Evolutionary conservation across 1,139 yeast genomes (phyloP).

Genomic region (Zygoascus hellenicus): DNA sequence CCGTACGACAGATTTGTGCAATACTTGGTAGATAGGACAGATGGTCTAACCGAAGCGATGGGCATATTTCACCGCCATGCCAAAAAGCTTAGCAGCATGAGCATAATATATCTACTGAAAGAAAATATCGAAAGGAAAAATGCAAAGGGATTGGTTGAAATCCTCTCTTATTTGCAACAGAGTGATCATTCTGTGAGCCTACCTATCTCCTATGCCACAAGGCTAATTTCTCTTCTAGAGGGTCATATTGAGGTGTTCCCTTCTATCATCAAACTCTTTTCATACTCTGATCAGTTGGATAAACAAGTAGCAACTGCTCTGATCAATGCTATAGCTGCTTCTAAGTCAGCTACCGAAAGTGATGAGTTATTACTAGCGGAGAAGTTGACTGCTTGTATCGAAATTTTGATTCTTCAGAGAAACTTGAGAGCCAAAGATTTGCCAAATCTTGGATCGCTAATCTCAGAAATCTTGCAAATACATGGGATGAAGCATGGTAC

Average conservation of each 20-base stretch:
- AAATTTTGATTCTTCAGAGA: neutral
- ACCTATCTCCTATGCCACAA: no score
- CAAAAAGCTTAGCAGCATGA: neutral
- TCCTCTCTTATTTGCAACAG: no score
- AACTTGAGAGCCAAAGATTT: neutral
- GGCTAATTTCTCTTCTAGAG: no score
- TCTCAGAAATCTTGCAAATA: neutral
- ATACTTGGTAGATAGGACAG: neutral
- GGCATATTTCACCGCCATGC: neutral
- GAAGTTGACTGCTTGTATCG: neutral
- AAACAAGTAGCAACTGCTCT: slow-evolving; percentile 1
- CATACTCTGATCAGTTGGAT: neutral
- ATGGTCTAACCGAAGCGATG: slow-evolving; percentile 4
- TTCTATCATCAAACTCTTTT: no score
- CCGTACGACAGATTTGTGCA: slow-evolving; percentile 4
- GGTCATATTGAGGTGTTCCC: no score
- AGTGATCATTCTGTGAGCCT: no score
- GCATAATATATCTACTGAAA: slow-evolving; percentile 2
- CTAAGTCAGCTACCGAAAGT: neutral
- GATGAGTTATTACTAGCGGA: neutral
- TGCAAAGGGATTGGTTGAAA: neutral
- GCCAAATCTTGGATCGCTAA: neutral
- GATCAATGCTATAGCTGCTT: neutral
- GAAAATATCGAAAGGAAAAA: neutral
- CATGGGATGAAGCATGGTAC: no score